Evolutionary conservation across 2,329 filamentous ascomycete species (phyloP).

Genomic region (Fusarium sp.): DNA sequence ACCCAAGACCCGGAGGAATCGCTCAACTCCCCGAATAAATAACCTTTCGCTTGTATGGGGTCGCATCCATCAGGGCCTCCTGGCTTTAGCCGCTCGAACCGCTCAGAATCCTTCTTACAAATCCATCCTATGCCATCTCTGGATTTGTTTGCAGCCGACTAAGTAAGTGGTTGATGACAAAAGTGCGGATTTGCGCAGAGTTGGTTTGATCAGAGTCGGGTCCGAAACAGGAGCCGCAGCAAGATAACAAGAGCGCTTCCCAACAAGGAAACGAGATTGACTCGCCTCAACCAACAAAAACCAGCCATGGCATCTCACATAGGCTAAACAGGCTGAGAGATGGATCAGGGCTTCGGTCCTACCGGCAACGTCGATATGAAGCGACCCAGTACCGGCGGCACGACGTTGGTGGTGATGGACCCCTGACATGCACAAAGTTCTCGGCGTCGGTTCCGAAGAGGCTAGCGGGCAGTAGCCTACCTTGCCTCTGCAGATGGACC

Average conservation of each 20-base stretch:
- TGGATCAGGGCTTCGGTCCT: not conserved
- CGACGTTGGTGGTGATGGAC: not conserved
- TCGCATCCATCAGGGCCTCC: not conserved
- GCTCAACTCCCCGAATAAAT: not conserved
- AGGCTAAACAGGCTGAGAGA: not conserved
- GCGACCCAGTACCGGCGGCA: slow-evolving; percentile 17
- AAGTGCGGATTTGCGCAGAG: not conserved
- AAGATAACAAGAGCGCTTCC: not conserved
- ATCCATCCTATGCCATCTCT: not conserved
- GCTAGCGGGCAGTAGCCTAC: slow-evolving; percentile 10
- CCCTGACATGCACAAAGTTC: slow-evolving; percentile 3
- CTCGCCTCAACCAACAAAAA: not conserved
- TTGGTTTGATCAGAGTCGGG: not conserved
- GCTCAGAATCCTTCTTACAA: not conserved
- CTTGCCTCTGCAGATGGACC: slow-evolving; percentile 11
- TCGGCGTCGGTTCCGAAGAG: slow-evolving; percentile 9
- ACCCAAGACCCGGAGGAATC: not conserved
- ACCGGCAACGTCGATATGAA: not conserved
- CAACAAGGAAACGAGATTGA: not conserved
- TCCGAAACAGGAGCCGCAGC: not conserved
- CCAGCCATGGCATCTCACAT: not conserved
- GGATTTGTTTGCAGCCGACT: not conserved
- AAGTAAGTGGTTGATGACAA: not conserved
- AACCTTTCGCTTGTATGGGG: not conserved
- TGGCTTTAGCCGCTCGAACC: not conserved